Evolutionary conservation across 306 rosid species (phyloP), one percentile per base, ranked within the genome.

Genomic region (Citrullus mucosospermus): DNA sequence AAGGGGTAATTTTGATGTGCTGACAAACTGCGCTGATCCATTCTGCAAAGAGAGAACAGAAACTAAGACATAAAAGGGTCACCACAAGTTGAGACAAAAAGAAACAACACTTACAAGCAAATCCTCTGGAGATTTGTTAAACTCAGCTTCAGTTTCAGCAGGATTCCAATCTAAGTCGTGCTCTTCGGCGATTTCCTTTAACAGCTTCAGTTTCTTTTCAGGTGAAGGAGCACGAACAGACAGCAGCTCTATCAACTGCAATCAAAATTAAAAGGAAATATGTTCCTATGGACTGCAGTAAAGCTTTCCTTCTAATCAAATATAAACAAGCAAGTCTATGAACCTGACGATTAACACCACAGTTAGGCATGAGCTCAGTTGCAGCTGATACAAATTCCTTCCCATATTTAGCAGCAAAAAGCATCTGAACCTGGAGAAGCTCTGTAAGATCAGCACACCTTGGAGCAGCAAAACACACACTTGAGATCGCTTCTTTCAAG

Each of bases 271-370:
- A 81, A 22, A 82, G 39, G 78, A 73, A 83, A 63, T 77, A 70
- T 13, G 76, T 48, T 54, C 4, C 17, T 25, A 43, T 58, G 56
- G 63, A 78, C 72, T 78, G 71, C 55, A 39, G 41, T 9, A 71
- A 67, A 48, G 65, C 68, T 68, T 51, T 57, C 54, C 56, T 60
- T 53, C 39, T 22, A 60, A 38, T 53, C 30, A 3, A 79, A n/a
- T 4, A 55, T 59, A 68, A 67, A 67, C 81, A 76, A 82, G 73
- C 78, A 75, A 53, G 46, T 79, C 67, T 80, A 36, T 30, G 46
- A 85, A 94, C 98, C 98, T 94, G 98, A 76, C 97, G 98, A 83
- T 91, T 94, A 81, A 94, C 97, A 72, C 98, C 98, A 48, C 96
- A 92, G 68, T 88, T 88, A 22, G 98, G 97, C 85, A 90, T 77